Base-by-base conservation (phyloP, 73 alveolate species). In the Uronychia binucleata region DNA sequence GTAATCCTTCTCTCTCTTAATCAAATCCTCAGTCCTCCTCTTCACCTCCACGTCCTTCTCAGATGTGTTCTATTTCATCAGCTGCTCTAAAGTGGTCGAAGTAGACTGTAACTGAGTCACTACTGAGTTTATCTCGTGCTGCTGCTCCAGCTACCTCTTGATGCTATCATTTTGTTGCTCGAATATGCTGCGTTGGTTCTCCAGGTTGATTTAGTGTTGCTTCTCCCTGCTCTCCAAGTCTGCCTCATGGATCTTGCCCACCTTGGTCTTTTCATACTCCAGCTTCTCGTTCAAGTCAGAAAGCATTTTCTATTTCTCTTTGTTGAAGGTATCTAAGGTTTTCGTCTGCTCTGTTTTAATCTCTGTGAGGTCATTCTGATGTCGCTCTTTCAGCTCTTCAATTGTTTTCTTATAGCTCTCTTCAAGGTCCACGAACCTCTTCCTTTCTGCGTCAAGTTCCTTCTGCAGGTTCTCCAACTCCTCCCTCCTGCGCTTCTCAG, bases 371-470 rank as follows among this genome's bases (percentile, higher is more conserved):
- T 26, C 81, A 5, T 30, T 26, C 27, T 75, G 26, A 30, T 75
- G 81, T 75, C n/a, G 1, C 5, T 26, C n/a, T 28, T 32, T 26
- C 59, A 75, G 28, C 8, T 75, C 32, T 32, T 75, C 81, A 5
- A 13, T 75, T 30, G 28, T 8, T 28, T 28, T 30, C 1, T 75
- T 25, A 30, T 75, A 75, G 5, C 57, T 28, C 30, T 28, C 28
- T 30, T 75, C 81, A 5, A 75, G 27, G 25, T 26, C 46, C 19
- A 26, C 27, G 30, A 75, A 26, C 5, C 81, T 26, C 58, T 32
- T 75, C 81, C 30, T 75, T 32, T 75, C 81, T 26, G 28, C 81
- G 30, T 75, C 81, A 28, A 75, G 25, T 75, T 75, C 67, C 67
- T 46, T 46, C 19, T 46, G 19, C 19, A 46, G 19, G 67, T 46